Evolutionary conservation across 2,329 filamentous ascomycete genomes (phyloP).

Genomic region (Zymoseptoria tritici): DNA sequence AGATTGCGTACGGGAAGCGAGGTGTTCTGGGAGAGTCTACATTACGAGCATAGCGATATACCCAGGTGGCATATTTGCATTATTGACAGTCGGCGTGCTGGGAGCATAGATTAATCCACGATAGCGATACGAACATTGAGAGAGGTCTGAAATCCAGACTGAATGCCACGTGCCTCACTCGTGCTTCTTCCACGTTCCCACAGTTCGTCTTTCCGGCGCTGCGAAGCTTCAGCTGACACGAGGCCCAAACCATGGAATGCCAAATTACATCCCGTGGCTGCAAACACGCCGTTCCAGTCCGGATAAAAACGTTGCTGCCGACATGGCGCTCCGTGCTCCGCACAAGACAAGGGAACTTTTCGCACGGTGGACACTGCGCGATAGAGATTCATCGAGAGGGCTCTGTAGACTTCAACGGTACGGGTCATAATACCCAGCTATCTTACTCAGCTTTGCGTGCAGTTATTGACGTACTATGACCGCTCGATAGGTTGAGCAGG

Average conservation of each 20-base stretch:
- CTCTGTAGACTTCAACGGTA: no score
- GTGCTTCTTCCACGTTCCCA: not conserved
- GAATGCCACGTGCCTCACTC: not conserved
- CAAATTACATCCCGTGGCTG: not conserved
- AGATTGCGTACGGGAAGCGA: not conserved
- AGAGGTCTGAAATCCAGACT: not conserved
- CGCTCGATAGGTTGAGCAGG: no score
- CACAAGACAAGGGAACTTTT: no score
- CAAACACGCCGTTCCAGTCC: not conserved
- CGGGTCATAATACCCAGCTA: no score
- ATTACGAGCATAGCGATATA: not conserved
- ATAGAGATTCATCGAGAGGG: no score
- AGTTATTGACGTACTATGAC: no score
- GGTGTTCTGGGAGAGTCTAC: not conserved
- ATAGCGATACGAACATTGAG: not conserved
- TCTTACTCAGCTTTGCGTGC: no score
- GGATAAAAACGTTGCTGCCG: not conserved
- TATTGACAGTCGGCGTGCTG: not conserved
- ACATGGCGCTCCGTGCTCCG: not conserved
- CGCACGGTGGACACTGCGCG: no score
- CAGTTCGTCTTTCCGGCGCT: no score
- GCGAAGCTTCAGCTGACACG: not conserved
- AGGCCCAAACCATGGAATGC: not conserved
- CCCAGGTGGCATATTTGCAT: not conserved
- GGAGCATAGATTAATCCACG: not conserved